These are phyloP conservation scores for Clonostachys byssicola DNA, from an alignment of 2,329 filamentous ascomycete species.

Conservation along the genomic window DNA sequence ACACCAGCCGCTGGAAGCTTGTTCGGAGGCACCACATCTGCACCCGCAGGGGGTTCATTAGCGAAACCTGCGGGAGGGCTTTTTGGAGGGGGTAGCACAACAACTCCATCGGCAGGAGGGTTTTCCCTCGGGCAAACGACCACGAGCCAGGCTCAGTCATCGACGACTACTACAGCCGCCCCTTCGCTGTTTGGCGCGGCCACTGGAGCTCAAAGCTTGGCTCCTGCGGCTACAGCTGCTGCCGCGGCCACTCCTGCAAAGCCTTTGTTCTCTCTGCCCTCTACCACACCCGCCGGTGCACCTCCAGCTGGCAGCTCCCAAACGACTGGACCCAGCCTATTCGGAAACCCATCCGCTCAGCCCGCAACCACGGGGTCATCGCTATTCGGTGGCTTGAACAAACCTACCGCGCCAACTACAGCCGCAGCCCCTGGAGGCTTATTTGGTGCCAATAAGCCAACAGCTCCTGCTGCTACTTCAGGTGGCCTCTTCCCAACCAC, in stretches of 20 bases:
- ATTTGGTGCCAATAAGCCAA: slow-evolving; percentile 4
- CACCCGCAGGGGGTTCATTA: neutral
- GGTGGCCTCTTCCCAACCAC: neutral
- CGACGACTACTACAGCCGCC: neutral
- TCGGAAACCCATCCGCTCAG: slow-evolving; percentile 13
- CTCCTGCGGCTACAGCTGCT: slow-evolving; percentile 5
- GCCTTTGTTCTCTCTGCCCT: slow-evolving; percentile 39
- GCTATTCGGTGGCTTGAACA: neutral
- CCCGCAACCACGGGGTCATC: neutral
- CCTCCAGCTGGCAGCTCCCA: slow-evolving; percentile 35
- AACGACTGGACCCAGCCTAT: slow-evolving; percentile 19
- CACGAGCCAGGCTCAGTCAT: slow-evolving; percentile 14
- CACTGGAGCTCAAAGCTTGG: neutral
- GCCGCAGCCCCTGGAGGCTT: slow-evolving; percentile 7
- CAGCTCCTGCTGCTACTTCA: slow-evolving; percentile 7
- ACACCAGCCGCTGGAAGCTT: slow-evolving; percentile 10
- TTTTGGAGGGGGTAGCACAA: slow-evolving; percentile 3
- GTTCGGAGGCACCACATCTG: slow-evolving; percentile 10
- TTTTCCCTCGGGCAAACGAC: slow-evolving; percentile 1
- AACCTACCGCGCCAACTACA: slow-evolving; percentile 1
- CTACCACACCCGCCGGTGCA: slow-evolving; percentile 52
- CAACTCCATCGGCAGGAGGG: slow-evolving; percentile 2
- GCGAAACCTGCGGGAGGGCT: slow-evolving; percentile 17
- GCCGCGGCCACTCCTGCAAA: slow-evolving; percentile 35
- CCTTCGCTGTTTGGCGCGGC: slow-evolving; percentile 7